Conservation (phyloP, 2,329 filamentous ascomycete species). For the Dothidotthia symphoricarpi region DNA sequence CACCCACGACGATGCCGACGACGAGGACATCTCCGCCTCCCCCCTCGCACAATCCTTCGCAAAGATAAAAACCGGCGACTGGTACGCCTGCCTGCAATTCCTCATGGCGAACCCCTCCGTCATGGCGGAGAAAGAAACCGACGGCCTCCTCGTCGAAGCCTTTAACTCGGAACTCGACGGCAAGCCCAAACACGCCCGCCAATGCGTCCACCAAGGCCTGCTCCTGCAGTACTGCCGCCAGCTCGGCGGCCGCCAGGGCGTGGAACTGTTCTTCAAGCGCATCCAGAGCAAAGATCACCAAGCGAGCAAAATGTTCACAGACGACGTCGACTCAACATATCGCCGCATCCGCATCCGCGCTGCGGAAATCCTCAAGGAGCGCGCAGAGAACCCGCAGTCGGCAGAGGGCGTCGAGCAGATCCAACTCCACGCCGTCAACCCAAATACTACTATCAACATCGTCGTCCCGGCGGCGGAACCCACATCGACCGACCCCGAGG, state of each 20-base stretch:
- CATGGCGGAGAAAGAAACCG: conserved; percentile 79
- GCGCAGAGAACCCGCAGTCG: conserved; percentile 49
- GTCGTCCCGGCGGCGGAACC: conserved; percentile 65
- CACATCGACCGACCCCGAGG: conserved; percentile 46
- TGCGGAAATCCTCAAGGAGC: conserved; percentile 66
- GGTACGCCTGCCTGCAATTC: conserved; percentile 70
- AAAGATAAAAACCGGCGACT: conserved; percentile 72
- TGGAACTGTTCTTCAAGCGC: conserved; percentile 91
- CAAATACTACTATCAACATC: conserved; percentile 88
- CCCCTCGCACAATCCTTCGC: conserved; percentile 78
- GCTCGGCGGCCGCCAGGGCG: conserved; percentile 83
- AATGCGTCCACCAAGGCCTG: conserved; percentile 90
- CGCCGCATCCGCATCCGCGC: conserved; percentile 74
- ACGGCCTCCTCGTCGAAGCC: conserved; percentile 84
- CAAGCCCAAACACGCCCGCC: conserved; percentile 71
- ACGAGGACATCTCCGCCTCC: conserved; percentile 73
- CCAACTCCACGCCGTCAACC: conserved; percentile 93
- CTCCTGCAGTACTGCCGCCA: conserved; percentile 93
- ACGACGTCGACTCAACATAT: conserved; percentile 90
- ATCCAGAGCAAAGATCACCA: conserved; percentile 88
- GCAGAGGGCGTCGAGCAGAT: conserved; percentile 84
- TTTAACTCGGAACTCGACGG: conserved; percentile 83
- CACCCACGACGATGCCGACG: conserved; percentile 42
- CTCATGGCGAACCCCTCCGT: conserved; percentile 76
- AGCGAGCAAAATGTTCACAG: conserved; percentile 84